Evolutionary conservation across 169 alveolate species (phyloP).

Genomic region (Eimeria acervulina): DNA sequence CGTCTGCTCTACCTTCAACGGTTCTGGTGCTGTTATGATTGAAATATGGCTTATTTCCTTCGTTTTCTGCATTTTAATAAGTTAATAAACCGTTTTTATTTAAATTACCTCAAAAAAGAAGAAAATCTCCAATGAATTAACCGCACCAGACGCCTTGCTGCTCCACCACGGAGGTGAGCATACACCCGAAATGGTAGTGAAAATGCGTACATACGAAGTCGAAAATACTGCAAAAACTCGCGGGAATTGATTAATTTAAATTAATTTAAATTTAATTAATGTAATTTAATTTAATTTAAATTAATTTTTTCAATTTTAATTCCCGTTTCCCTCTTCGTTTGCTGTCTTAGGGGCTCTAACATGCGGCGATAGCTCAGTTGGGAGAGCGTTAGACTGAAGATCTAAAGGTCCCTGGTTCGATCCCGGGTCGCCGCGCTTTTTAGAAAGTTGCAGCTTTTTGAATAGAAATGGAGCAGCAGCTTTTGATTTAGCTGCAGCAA

Average conservation of each 20-base stretch:
- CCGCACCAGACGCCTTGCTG: too few species aligned
- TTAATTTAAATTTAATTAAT: neutral
- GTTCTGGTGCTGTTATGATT: neutral
- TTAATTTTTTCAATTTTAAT: too few species aligned
- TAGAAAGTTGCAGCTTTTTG: neutral
- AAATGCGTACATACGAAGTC: too few species aligned
- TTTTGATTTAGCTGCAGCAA: neutral
- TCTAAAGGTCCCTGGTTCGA: constrained; percentile 98
- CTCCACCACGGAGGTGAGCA: too few species aligned
- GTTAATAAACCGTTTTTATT: neutral
- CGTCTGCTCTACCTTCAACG: too few species aligned
- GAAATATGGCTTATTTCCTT: neutral
- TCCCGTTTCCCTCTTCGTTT: neutral
- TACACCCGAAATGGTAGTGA: too few species aligned
- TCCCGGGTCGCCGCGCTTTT: constrained; percentile 96
- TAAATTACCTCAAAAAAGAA: neutral
- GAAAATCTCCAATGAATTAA: too few species aligned
- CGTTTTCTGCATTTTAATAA: neutral
- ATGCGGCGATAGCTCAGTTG: constrained; percentile 96
- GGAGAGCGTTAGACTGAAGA: constrained; percentile 99
- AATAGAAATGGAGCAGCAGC: too few species aligned
- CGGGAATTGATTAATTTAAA: too few species aligned
- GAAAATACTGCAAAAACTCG: too few species aligned
- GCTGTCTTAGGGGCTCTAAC: neutral
- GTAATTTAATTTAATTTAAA: neutral